Conservation (phyloP, 192 early-diverging fungal species). For the Dissophora ornata region DNA sequence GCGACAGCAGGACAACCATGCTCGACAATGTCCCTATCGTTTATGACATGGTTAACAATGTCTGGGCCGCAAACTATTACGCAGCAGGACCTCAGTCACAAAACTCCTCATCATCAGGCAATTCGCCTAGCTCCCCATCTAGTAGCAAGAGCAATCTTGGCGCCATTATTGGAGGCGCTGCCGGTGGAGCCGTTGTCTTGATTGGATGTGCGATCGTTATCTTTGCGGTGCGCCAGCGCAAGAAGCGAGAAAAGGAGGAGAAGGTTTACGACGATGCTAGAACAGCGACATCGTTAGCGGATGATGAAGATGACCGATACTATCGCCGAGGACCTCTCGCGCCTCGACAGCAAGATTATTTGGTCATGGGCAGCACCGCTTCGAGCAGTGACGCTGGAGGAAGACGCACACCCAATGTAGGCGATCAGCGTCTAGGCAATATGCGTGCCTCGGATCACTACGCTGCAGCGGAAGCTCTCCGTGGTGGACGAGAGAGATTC, state of each 20-base stretch:
- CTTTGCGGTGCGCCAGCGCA: not conserved
- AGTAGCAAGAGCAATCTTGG: constrained; percentile 1
- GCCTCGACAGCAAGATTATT: not conserved
- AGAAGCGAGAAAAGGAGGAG: not conserved
- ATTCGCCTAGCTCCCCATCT: not conserved
- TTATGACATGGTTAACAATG: constrained; percentile 8
- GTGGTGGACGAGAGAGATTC: not conserved
- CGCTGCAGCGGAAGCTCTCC: not conserved
- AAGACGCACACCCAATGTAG: not conserved
- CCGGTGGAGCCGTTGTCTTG: constrained; percentile 6
- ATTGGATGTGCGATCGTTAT: not conserved
- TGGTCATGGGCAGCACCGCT: too few relatives aligned
- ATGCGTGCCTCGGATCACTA: not conserved
- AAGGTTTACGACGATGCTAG: constrained; percentile 1
- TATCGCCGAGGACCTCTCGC: not conserved
- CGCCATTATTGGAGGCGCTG: constrained; percentile 13
- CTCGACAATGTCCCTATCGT: constrained; percentile 8
- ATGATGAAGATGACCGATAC: constrained; percentile 6
- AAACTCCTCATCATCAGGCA: not conserved
- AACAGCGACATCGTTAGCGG: not conserved
- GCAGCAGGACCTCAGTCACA: not conserved
- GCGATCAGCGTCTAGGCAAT: not conserved
- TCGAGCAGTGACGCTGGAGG: not conserved
- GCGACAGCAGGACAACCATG: constrained; percentile 17
- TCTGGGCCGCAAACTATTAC: constrained; percentile 5